Evolutionary conservation across 2,329 filamentous ascomycete genomes (phyloP), one percentile per base, ranked within the genome.

Genomic region (Nemania sp.): DNA sequence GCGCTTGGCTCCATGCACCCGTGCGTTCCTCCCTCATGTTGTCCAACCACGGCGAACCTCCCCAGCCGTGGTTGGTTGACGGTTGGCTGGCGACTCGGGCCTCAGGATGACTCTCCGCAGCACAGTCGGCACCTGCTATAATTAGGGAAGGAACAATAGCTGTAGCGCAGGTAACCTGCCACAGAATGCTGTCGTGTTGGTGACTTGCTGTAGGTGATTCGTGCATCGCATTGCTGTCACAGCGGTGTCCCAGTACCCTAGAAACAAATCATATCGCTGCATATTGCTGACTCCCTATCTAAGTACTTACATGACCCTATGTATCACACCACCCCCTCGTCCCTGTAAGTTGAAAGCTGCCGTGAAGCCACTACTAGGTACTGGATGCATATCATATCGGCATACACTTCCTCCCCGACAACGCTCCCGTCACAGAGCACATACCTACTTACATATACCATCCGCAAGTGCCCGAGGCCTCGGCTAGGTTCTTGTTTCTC

Each of bases 201-300:
- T 61, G 60, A 54, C 54, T 56, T 48, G 53, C 22, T 61, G 61
- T 61, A 59, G 57, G 57, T 63, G 55, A 58, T 54, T 56, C 49
- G 57, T 49, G 52, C 49, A 43, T 55, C 59, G 59, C 47, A 55
- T 58, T 56, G 57, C 61, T 60, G 48, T 57, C 59, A 63, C 63
- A 54, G 54, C 47, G 44, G 60, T 61, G 51, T 56, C 56, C 56
- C 57, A 64, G 61, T 60, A 61, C 53, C 52, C 40, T 17, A 63
- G 57, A 63, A 64, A 61, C 66, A 67, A 68, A 68, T 69, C 66
- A 70, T 57, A 63, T 63, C 61, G 57, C 66, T 57, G 57, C 43
- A 53, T 61, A 52, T 40, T 43, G 15, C 40, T 30, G n/a, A 23
- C 15, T n/a, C 11, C 34, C 12, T 31, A 15, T 15, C 31, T 17